Conservation (phyloP, 331 rosid genomes). For the Rosa hybrid region DNA sequence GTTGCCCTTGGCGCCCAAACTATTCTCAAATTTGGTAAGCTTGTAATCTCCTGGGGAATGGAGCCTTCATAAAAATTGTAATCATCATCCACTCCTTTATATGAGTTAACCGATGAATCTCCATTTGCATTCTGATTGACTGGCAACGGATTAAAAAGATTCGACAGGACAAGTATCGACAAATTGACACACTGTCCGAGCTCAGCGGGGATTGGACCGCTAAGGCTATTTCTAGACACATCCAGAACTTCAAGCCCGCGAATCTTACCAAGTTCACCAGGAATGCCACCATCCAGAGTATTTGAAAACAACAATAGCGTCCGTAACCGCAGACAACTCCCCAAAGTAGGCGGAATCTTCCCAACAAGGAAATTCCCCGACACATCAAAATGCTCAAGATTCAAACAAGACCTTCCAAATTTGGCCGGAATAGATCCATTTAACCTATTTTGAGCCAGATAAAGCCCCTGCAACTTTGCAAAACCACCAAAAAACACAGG, state of each 20-base stretch:
- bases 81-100: background rate
- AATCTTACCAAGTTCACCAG: constrained; percentile 40
- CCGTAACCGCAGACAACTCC: constrained; percentile 31
- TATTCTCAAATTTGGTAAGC: constrained; percentile 31
- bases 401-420: constrained; percentile 22
- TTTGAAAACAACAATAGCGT: constrained; percentile 37
- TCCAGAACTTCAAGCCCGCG: constrained; percentile 48
- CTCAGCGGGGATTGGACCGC: constrained; percentile 40
- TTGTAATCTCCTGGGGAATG: constrained; percentile 30
- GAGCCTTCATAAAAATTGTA: constrained; percentile 36
- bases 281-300: constrained; percentile 38
- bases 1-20: constrained; percentile 38
- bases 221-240: constrained; percentile 52
- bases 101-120: constrained; percentile 9
- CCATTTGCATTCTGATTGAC: background rate
- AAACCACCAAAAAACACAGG: constrained; percentile 34
- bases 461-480: constrained; percentile 29
- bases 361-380: constrained; percentile 39
- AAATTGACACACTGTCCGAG: constrained; percentile 46
- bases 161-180: constrained; percentile 41
- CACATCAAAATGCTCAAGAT: constrained; percentile 40
- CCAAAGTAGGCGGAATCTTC: constrained; percentile 40
- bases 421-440: constrained; percentile 27
- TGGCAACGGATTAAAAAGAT: constrained; percentile 17
- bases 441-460: constrained; percentile 42